A percentile compares a stretch with the other conserved stretches of the same genome.
phyloP scores from a whole-genome alignment of 257 asterid genomes.

The Galeopsis tetrahit region DNA sequence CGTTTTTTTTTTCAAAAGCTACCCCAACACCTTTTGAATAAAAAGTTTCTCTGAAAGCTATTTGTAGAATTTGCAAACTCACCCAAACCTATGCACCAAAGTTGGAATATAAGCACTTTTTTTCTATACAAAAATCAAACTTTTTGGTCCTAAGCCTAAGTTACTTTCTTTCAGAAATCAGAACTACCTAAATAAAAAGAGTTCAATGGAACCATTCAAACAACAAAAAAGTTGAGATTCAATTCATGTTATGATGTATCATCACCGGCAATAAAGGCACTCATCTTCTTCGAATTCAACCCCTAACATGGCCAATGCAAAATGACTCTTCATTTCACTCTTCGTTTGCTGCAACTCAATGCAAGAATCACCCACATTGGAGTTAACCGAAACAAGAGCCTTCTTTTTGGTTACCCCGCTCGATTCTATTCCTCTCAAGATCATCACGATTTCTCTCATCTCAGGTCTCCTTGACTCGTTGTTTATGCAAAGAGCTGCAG shows the following conservation, averaged over 20 bases:
- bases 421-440: conserved; percentile 58
- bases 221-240: not conserved
- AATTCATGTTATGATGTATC: conserved; percentile 31
- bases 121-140: conserved; percentile 46
- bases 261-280: conserved; percentile 49
- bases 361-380: conserved; percentile 37
- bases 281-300: conserved; percentile 79
- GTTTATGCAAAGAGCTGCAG: conserved; percentile 69
- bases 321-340: conserved; percentile 81
- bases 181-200: conserved; percentile 23
- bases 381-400: conserved; percentile 37
- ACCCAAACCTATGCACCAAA: not conserved
- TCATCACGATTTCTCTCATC: conserved; percentile 56
- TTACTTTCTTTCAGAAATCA: not conserved
- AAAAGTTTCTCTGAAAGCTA: too few species aligned
- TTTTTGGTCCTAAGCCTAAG: conserved; percentile 34
- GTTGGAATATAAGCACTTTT: conserved; percentile 31
- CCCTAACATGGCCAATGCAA: conserved; percentile 92
- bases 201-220: not conserved
- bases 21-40: too few species aligned
- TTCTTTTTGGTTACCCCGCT: conserved; percentile 43
- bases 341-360: conserved; percentile 57
- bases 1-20: too few species aligned
- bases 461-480: conserved; percentile 66
- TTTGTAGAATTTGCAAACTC: too few species aligned